Percentiles rank a stretch among this genome's conserved stretches.
phyloP scores from a whole-genome alignment of 768 basidiomycete species.

The Kwoniella sp. region DNA sequence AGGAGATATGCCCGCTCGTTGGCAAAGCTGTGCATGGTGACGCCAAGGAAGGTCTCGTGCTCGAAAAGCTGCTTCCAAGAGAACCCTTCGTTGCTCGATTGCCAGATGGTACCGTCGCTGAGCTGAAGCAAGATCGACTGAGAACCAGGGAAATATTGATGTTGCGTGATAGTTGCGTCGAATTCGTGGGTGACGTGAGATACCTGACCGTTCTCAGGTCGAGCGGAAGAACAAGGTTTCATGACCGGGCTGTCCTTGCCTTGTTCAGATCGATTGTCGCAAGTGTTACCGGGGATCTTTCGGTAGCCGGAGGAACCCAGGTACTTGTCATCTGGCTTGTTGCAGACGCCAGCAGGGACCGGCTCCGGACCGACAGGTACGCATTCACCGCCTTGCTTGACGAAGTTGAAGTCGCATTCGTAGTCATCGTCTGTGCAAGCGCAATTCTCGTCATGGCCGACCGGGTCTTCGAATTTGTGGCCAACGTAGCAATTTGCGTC shows the following conservation, averaged over 20 bases:
- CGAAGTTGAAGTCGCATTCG: slow-evolving; percentile 66
- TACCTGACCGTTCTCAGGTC: slow-evolving; percentile 76
- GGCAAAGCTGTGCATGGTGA: slow-evolving; percentile 82
- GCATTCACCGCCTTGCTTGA: slow-evolving; percentile 70
- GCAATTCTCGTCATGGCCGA: slow-evolving; percentile 79
- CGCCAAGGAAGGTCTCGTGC: slow-evolving; percentile 70
- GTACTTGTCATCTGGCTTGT: slow-evolving; percentile 66
- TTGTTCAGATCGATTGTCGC: slow-evolving; percentile 64
- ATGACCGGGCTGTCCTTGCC: slow-evolving; percentile 69
- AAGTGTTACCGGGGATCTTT: slow-evolving; percentile 89
- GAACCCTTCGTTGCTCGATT: slow-evolving; percentile 93
- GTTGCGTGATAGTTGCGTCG: slow-evolving; percentile 63
- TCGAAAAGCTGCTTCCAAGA: slow-evolving; percentile 74
- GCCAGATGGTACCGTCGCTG: slow-evolving; percentile 78
- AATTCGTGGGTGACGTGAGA: slow-evolving; percentile 67
- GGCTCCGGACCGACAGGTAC: slow-evolving; percentile 84
- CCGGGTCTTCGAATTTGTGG: slow-evolving; percentile 83
- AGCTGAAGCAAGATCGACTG: slow-evolving; percentile 84
- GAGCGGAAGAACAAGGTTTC: slow-evolving; percentile 80
- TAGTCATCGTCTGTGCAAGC: slow-evolving; percentile 83
- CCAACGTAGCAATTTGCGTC: slow-evolving; percentile 87
- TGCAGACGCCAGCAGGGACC: slow-evolving; percentile 69
- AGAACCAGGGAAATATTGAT: slow-evolving; percentile 79
- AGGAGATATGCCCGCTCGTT: slow-evolving; percentile 86
- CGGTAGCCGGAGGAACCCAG: slow-evolving; percentile 88